Percentiles rank a stretch among this genome's conserved stretches.
Evolutionary conservation across 805 yeast genomes (phyloP).

Genomic region (Ogataea pini): DNA sequence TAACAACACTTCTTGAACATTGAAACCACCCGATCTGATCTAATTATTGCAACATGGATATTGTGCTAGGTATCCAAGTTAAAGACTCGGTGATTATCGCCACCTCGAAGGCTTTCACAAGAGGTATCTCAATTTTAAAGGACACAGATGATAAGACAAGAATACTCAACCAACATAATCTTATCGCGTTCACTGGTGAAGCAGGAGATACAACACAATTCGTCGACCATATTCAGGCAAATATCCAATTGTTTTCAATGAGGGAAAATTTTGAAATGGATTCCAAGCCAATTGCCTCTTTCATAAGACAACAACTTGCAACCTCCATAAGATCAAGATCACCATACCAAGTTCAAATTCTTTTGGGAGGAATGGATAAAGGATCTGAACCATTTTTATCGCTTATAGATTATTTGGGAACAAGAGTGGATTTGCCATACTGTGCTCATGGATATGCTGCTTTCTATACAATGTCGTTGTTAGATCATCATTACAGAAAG

Average conservation of each 20-base stretch:
- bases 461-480: constrained; percentile 83
- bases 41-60: constrained; percentile 62
- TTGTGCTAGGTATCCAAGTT: constrained; percentile 82
- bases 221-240: constrained; percentile 93
- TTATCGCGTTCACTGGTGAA: constrained; percentile 92
- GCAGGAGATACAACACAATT: constrained; percentile 95
- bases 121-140: constrained; percentile 84
- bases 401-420: constrained; percentile 93
- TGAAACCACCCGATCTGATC: not conserved
- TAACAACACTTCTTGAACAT: not conserved
- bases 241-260: constrained; percentile 82
- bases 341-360: constrained; percentile 92
- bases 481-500: constrained; percentile 85
- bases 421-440: constrained; percentile 87
- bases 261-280: constrained; percentile 80
- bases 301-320: constrained; percentile 86
- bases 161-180: constrained; percentile 66
- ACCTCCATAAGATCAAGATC: constrained; percentile 87
- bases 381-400: constrained; percentile 59
- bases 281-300: constrained; percentile 85
- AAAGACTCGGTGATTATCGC: constrained; percentile 82
- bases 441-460: constrained; percentile 99
- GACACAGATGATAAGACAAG: constrained; percentile 81
- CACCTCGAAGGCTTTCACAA: constrained; percentile 90
- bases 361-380: constrained; percentile 78